Base-by-base conservation (phyloP, 2,329 filamentous ascomycete species). In the Penicillium sclerotiorum region DNA sequence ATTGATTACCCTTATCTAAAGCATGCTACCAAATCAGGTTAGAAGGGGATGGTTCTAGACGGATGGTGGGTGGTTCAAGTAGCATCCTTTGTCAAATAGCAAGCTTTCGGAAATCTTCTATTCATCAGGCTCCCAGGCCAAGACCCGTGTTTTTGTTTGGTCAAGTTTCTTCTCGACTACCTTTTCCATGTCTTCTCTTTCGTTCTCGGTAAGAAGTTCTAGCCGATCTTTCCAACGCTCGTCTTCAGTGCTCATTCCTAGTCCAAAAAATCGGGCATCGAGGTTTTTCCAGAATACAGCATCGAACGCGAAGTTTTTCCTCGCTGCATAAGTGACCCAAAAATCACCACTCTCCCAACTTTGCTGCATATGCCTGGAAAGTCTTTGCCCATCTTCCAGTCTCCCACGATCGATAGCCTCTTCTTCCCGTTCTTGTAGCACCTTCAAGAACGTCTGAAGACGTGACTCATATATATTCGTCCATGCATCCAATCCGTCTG, bases 401-500 rank as follows among this genome's bases (percentile, higher is more conserved):
- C 9, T 12, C 2, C 43, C 52, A 1, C 27, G 15, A 4, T 47
- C 3, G 8, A 58, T 60, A 0, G 53, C 50, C 8, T 5, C n/a
- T 7, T 59, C 50, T 37, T 64, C 58, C 2, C 38, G 35, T 1
- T 50, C 15, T 2, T 8, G 17, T 20, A 35, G 17, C 25, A 17
- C 49, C 25, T 32, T 12, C 8, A 60, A 45, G 27, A 61, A 61
- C 9, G 33, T 41, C 40, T 30, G 4, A n/a, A 61, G 55, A 18
- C 53, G 43, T n/a, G 27, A 32, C 18, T 59, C 44, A 37, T 49
- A 61, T 4, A 45, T 38, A 23, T 37, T 15, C 9, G 33, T 47
- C 57, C 55, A 61, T 32, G 50, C 47, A 9, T 55, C 47, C 8
- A 60, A 18, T 9, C 50, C 54, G 15, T 53, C 45, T n/a, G 48